Percentiles rank a stretch among this genome's conserved stretches.
phyloP scores from a whole-genome alignment of 345 rosid species.

The Melaleuca quinquenervia region DNA sequence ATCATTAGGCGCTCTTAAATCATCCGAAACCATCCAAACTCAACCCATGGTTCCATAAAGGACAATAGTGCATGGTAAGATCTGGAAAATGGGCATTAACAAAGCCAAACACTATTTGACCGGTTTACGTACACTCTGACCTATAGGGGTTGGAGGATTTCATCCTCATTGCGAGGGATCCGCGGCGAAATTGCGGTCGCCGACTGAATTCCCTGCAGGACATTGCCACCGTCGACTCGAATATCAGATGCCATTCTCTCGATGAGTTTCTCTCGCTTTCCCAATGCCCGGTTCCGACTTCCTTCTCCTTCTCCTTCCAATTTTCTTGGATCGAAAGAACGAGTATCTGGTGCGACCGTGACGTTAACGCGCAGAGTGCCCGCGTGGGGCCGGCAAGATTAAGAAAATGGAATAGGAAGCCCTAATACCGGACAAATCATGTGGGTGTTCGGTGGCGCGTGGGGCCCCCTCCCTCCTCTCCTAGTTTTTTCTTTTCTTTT shows the following conservation, averaged over 20 bases:
- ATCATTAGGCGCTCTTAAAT: neutral
- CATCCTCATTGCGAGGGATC: too few relatives aligned
- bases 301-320: too few relatives aligned
- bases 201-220: neutral
- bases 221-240: too few relatives aligned
- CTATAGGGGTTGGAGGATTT: too few relatives aligned
- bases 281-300: too few relatives aligned
- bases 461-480: neutral
- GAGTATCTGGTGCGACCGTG: conserved; percentile 8
- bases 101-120: neutral
- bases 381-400: conserved; percentile 17
- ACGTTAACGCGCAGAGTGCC: conserved; percentile 27
- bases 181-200: too few relatives aligned
- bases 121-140: too few relatives aligned
- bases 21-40: too few relatives aligned
- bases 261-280: too few relatives aligned
- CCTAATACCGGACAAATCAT: neutral
- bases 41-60: neutral
- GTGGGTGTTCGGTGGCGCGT: neutral
- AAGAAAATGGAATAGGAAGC: neutral
- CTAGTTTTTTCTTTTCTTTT: neutral
- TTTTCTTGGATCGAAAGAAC: neutral
- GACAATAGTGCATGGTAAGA: neutral
- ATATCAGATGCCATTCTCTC: too few relatives aligned
- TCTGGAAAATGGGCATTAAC: neutral